A percentile compares a stretch with the other conserved stretches of the same genome.
phyloP scores from a whole-genome alignment of 257 asterid genomes.

The Voacanga thouarsii region DNA sequence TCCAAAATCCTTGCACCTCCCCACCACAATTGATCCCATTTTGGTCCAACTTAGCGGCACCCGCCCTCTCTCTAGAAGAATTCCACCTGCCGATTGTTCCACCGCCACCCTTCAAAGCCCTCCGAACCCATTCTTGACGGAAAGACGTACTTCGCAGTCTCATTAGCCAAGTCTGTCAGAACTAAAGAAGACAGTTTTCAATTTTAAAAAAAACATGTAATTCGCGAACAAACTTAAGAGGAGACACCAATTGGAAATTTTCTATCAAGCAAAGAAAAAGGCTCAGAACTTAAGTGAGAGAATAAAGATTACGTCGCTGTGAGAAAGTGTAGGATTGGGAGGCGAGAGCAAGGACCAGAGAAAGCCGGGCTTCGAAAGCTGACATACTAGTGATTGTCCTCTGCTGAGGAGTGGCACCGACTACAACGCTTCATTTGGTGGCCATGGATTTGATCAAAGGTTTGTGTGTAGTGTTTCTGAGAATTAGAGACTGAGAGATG shows the following conservation, averaged over 20 bases:
- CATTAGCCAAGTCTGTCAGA: too few relatives aligned
- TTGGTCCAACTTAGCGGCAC: slow-evolving; percentile 6
- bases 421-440: slow-evolving; percentile 14
- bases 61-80: not conserved
- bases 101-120: slow-evolving; percentile 20
- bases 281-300: not conserved
- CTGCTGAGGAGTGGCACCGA: slow-evolving; percentile 15
- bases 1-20: slow-evolving; percentile 8
- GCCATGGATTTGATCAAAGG: slow-evolving; percentile 31
- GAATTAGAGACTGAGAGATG: too few relatives aligned
- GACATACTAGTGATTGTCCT: slow-evolving; percentile 25
- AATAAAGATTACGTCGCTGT: too few relatives aligned
- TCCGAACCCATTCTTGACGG: slow-evolving; percentile 55
- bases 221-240: not conserved
- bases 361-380: slow-evolving; percentile 53
- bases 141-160: slow-evolving; percentile 58
- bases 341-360: slow-evolving; percentile 76
- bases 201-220: not conserved
- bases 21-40: not conserved
- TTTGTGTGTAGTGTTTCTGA: slow-evolving; percentile 4
- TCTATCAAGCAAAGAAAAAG: not conserved
- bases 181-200: slow-evolving; percentile 29
- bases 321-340: too few relatives aligned
- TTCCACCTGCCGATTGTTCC: slow-evolving; percentile 1
- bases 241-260: not conserved